Evolutionary conservation across 306 rosid species (phyloP).

Genomic region (Sesbania bispinosa): DNA sequence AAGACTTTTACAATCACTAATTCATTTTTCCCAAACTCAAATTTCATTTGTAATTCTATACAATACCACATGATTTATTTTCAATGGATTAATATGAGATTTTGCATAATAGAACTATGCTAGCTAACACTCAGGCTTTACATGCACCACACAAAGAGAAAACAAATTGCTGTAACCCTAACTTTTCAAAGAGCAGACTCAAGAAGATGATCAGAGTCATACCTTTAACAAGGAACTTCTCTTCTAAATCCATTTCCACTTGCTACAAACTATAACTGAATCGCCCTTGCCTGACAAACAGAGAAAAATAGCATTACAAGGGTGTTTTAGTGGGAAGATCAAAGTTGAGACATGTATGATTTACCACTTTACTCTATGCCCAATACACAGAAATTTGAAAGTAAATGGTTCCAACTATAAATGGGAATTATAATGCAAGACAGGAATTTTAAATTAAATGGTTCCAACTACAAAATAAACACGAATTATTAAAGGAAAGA

Average conservation of each 20-base stretch:
- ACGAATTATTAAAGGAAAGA: not conserved
- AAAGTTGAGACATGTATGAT: not conserved
- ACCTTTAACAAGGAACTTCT: constrained; percentile 69
- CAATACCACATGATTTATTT: not conserved
- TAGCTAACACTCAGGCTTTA: constrained; percentile 11
- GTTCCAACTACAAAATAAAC: not conserved
- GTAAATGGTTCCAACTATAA: no score
- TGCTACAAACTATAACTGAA: constrained; percentile 20
- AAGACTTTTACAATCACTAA: not conserved
- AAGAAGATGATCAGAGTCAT: constrained; percentile 21
- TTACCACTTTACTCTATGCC: not conserved
- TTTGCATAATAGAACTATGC: constrained; percentile 17
- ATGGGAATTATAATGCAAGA: constrained; percentile 11
- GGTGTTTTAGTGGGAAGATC: constrained; percentile 4
- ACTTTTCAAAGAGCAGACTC: not conserved
- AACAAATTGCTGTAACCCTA: not conserved
- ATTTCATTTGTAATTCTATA: not conserved
- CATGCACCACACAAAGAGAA: not conserved
- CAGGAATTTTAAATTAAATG: not conserved
- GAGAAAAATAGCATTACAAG: constrained; percentile 16
- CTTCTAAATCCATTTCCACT: constrained; percentile 65
- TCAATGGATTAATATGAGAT: not conserved
- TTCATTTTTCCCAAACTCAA: constrained; percentile 18
- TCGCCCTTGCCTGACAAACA: constrained; percentile 35
- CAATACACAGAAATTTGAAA: constrained; percentile 4